Evolutionary conservation across 2,329 filamentous ascomycete species (phyloP).

Genomic region (Aciculosporium take): DNA sequence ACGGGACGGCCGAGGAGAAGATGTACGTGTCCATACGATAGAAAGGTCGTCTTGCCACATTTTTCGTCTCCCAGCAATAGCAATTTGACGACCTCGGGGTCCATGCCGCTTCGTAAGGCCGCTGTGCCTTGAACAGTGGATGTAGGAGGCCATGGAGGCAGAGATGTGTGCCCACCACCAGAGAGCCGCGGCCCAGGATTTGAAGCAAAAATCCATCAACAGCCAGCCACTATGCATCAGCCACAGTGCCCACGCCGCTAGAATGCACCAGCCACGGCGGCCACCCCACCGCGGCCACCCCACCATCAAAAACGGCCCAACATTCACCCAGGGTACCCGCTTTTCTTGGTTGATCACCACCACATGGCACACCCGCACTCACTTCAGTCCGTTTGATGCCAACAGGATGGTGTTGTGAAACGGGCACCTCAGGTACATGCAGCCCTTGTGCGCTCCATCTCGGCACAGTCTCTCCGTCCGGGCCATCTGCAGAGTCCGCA

Average conservation of each 20-base stretch:
- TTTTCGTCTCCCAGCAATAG: constrained; percentile 44
- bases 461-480: constrained; percentile 15
- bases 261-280: too few species aligned
- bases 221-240: too few species aligned
- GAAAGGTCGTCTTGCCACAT: constrained; percentile 47
- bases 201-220: neutral
- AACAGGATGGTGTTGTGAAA: constrained; percentile 1
- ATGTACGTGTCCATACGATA: constrained; percentile 35
- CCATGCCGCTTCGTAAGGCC: constrained; percentile 20
- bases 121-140: neutral
- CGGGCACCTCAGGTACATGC: constrained; percentile 13
- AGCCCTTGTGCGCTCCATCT: constrained; percentile 11
- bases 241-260: too few species aligned
- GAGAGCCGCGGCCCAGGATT: too few species aligned
- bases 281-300: too few species aligned
- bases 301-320: neutral
- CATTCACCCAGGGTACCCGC: constrained; percentile 1
- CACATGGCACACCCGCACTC: too few species aligned
- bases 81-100: constrained; percentile 35
- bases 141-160: neutral
- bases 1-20: neutral
- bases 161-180: too few species aligned
- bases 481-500: constrained; percentile 8
- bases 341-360: neutral
- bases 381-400: too few species aligned